A percentile compares a stretch with the other conserved stretches of the same genome.
These are phyloP conservation scores for Colletotrichum sp. DNA, from an alignment of 2,329 filamentous ascomycete species.

Conservation along the genomic window DNA sequence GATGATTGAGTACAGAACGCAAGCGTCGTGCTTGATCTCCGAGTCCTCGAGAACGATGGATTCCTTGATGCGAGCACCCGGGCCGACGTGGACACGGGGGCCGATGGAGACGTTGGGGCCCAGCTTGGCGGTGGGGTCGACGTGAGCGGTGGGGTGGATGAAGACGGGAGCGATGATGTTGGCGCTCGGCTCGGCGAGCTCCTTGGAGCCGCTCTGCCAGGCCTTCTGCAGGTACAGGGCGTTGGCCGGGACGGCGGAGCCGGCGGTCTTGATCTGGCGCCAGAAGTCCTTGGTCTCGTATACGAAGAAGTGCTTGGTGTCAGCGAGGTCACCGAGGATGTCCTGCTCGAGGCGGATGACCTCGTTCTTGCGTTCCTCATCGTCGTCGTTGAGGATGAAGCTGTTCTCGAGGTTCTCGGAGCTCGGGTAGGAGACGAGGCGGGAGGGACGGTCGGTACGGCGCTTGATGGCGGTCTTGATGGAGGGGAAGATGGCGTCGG, in stretches of 20 bases:
- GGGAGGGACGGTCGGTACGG: constrained; percentile 81
- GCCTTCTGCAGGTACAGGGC: constrained; percentile 96
- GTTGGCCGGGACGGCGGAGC: constrained; percentile 95
- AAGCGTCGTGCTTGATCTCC: constrained; percentile 96
- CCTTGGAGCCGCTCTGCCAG: constrained; percentile 79
- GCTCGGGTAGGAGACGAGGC: constrained; percentile 92
- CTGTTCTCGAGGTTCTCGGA: constrained; percentile 86
- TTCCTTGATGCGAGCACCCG: constrained; percentile 93
- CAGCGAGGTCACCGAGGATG: constrained; percentile 91
- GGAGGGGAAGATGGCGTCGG: constrained; percentile 94
- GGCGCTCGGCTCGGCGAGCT: constrained; percentile 82
- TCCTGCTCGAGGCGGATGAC: constrained; percentile 97
- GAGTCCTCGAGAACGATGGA: constrained; percentile 93
- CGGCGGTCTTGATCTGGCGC: constrained; percentile 99
- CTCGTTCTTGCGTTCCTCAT: constrained; percentile 78
- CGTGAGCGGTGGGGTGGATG: constrained; percentile 89
- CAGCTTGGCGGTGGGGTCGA: constrained; percentile 95
- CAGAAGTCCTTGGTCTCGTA: constrained; percentile 99
- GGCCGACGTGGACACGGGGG: constrained; percentile 82
- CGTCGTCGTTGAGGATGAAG: constrained; percentile 50
- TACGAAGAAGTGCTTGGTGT: constrained; percentile 97
- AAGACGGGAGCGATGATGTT: constrained; percentile 93
- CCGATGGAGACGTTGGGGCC: constrained; percentile 97
- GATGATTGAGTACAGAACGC: constrained; percentile 93
- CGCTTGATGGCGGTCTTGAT: constrained; percentile 96